Conservation (phyloP, 352 stramenopile genomes). For the Phytophthora nicotianae region DNA sequence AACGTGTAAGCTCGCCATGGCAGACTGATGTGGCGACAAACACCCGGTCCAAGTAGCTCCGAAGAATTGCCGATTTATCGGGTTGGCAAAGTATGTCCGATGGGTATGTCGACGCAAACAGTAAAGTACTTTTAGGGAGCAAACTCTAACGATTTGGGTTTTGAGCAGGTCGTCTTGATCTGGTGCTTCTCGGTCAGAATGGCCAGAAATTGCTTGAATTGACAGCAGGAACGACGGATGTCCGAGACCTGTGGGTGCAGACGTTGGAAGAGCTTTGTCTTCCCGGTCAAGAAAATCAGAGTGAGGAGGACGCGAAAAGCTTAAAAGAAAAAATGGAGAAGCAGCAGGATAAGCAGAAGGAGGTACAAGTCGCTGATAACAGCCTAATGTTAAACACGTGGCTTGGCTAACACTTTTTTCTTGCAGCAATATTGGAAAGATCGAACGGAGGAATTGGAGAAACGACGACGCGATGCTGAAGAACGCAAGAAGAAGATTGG, state of each 20-base stretch:
- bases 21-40: conserved; percentile 56
- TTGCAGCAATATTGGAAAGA: conserved; percentile 76
- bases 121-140: neutral
- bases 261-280: conserved; percentile 68
- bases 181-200: conserved; percentile 54
- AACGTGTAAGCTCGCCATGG: no score
- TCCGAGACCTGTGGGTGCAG: conserved; percentile 72
- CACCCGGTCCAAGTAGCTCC: conserved; percentile 38
- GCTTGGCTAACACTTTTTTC: conserved; percentile 1
- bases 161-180: conserved; percentile 41
- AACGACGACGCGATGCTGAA: conserved; percentile 63
- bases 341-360: conserved; percentile 66
- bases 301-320: conserved; percentile 39
- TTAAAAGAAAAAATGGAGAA: conserved; percentile 59
- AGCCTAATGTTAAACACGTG: neutral
- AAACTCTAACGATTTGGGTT: neutral
- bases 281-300: conserved; percentile 26
- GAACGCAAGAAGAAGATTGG: conserved; percentile 82
- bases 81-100: conserved; percentile 63
- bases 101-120: conserved; percentile 32
- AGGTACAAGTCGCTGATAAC: conserved; percentile 25
- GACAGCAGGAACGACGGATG: conserved; percentile 38
- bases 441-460: conserved; percentile 61
- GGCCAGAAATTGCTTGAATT: conserved; percentile 74
- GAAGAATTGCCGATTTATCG: conserved; percentile 61